Conservation (phyloP, 1,284 basidiomycete genomes). For the Cryptococcus sp. region DNA sequence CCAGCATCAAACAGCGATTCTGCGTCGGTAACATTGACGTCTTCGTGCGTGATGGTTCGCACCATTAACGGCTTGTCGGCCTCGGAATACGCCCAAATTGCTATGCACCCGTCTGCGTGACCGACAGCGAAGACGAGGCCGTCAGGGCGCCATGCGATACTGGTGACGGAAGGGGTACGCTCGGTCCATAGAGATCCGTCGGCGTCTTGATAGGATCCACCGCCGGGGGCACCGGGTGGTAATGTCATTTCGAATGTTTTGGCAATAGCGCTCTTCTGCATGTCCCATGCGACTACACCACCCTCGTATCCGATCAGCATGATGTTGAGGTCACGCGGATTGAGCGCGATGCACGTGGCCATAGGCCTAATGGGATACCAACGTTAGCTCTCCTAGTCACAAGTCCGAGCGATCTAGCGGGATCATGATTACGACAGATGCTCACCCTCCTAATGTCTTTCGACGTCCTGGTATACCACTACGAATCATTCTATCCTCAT, state of each 20-base stretch:
- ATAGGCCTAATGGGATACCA: conserved; percentile 53
- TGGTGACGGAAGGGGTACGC: conserved; percentile 70
- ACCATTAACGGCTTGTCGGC: conserved; percentile 78
- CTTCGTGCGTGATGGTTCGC: conserved; percentile 63
- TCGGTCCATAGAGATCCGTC: conserved; percentile 68
- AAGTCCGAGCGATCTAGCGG: neutral
- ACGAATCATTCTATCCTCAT: conserved; percentile 67
- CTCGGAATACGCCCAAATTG: conserved; percentile 83
- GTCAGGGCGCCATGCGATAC: conserved; percentile 66
- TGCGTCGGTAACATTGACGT: conserved; percentile 55
- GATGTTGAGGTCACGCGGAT: conserved; percentile 79
- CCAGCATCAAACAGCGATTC: conserved; percentile 53
- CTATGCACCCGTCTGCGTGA: conserved; percentile 81
- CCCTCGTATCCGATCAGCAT: conserved; percentile 81
- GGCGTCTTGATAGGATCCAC: conserved; percentile 62
- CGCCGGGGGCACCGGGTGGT: conserved; percentile 77
- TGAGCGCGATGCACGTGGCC: conserved; percentile 66
- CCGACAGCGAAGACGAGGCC: conserved; percentile 57
- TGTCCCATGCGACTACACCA: conserved; percentile 71
- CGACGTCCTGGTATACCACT: conserved; percentile 61
- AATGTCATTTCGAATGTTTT: conserved; percentile 69
- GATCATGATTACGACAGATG: neutral
- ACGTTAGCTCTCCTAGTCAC: conserved; percentile 13
- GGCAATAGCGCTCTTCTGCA: conserved; percentile 66
- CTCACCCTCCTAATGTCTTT: conserved; percentile 54